phyloP scores from a whole-genome alignment of 2,329 filamentous ascomycete species.

The Lasiodiplodia sp. region DNA sequence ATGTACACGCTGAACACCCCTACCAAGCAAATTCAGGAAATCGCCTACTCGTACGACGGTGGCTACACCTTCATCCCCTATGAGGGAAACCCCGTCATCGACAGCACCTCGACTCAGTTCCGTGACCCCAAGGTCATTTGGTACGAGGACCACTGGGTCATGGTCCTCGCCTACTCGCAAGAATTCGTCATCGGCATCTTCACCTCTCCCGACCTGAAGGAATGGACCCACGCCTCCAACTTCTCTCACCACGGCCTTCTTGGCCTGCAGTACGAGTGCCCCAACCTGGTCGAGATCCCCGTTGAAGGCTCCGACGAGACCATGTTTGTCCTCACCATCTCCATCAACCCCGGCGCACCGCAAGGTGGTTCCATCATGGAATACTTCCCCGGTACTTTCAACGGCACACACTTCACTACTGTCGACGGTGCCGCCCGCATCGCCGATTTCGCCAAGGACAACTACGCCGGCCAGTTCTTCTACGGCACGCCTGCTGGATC shows the following conservation, averaged over 20 bases:
- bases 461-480: constrained; percentile 66
- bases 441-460: constrained; percentile 60
- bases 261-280: constrained; percentile 68
- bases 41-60: constrained; percentile 68
- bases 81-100: constrained; percentile 66
- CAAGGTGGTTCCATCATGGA: constrained; percentile 63
- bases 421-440: constrained; percentile 53
- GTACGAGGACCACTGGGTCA: constrained; percentile 64
- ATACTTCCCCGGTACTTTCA: constrained; percentile 67
- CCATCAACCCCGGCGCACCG: constrained; percentile 65
- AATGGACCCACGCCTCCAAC: constrained; percentile 67
- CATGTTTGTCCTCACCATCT: constrained; percentile 58
- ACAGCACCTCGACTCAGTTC: constrained; percentile 63
- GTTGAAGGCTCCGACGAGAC: constrained; percentile 52
- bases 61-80: constrained; percentile 70
- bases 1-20: constrained; percentile 60
- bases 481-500: constrained; percentile 49
- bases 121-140: constrained; percentile 72
- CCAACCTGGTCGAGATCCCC: constrained; percentile 66
- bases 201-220: constrained; percentile 65
- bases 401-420: constrained; percentile 67
- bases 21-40: constrained; percentile 61
- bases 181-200: constrained; percentile 68
- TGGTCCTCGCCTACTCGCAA: constrained; percentile 62
- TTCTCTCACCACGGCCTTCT: constrained; percentile 62